Evolutionary conservation across 441 rosid species (phyloP).

Genomic region (Pelargonium australe): DNA sequence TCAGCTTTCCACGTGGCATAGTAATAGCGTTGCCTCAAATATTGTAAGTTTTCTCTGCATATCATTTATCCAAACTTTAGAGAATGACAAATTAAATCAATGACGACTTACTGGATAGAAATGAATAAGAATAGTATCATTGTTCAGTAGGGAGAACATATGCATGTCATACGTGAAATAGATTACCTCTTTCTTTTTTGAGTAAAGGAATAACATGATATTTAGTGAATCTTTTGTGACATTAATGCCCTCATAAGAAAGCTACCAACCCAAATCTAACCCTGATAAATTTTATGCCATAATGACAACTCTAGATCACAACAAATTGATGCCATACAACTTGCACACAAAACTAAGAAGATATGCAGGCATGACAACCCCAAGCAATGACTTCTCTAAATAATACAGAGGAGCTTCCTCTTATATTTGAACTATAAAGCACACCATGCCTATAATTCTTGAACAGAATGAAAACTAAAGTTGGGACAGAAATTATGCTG

Average conservation of each 20-base stretch:
- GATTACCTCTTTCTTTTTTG: neutral
- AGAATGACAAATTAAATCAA: neutral
- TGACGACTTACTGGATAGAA: neutral
- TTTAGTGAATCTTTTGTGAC: neutral
- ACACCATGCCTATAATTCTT: neutral
- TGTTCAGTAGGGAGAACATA: neutral
- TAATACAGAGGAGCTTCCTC: neutral
- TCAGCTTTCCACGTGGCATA: slow-evolving; percentile 99
- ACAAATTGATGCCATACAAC: neutral
- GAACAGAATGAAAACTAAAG: no score
- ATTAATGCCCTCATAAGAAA: slow-evolving; percentile 5
- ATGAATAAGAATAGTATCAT: neutral
- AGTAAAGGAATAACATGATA: neutral
- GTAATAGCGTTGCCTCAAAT: slow-evolving; percentile 90
- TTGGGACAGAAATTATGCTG: neutral
- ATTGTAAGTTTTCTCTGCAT: slow-evolving; percentile 85
- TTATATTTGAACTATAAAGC: neutral
- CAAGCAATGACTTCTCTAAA: neutral
- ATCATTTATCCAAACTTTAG: slow-evolving; percentile 13
- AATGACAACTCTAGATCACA: neutral
- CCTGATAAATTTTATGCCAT: neutral
- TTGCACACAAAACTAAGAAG: neutral
- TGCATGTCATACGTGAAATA: neutral
- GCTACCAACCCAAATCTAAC: neutral
- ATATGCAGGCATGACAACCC: neutral